phyloP scores from a whole-genome alignment of 805 yeast species.

The Zygotorulaspora sp. region DNA sequence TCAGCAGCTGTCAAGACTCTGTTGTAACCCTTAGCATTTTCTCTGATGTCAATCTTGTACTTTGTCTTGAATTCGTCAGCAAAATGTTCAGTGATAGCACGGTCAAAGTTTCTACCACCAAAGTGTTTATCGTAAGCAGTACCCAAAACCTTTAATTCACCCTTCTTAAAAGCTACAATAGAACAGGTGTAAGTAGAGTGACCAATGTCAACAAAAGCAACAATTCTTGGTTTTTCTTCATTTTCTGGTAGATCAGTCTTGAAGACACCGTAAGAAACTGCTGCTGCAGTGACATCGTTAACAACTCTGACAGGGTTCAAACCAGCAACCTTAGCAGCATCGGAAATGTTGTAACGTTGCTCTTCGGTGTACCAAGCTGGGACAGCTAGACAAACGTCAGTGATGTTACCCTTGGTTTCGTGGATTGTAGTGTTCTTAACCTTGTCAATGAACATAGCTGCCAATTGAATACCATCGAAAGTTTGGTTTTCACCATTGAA shows the following conservation, averaged over 20 bases:
- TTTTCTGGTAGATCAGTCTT: conserved; percentile 89
- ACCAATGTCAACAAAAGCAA: conserved; percentile 95
- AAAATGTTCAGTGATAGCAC: conserved; percentile 89
- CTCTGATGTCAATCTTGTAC: conserved; percentile 87
- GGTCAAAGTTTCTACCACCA: conserved; percentile 97
- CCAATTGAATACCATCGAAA: conserved; percentile 83
- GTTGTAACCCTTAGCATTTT: conserved; percentile 91
- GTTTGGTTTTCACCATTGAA: conserved; percentile 71
- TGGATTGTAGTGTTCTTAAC: conserved; percentile 71
- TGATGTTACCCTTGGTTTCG: conserved; percentile 73
- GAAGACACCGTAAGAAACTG: conserved; percentile 98
- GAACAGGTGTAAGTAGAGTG: conserved; percentile 92
- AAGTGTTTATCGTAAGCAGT: conserved; percentile 92
- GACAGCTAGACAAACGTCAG: conserved; percentile 89
- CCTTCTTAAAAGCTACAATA: conserved; percentile 87
- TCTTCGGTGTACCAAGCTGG: conserved; percentile 97
- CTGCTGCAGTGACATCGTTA: conserved; percentile 97
- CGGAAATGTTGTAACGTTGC: conserved; percentile 94
- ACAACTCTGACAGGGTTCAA: conserved; percentile 97
- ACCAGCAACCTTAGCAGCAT: conserved; percentile 94
- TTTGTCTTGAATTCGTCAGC: conserved; percentile 88
- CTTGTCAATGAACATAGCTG: conserved; percentile 93
- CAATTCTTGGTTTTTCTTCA: conserved; percentile 73
- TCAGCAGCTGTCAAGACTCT: conserved; percentile 91
- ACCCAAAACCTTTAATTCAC: conserved; percentile 90